Evolutionary conservation across 345 rosid genomes (phyloP).

Genomic region (Salix brachista): DNA sequence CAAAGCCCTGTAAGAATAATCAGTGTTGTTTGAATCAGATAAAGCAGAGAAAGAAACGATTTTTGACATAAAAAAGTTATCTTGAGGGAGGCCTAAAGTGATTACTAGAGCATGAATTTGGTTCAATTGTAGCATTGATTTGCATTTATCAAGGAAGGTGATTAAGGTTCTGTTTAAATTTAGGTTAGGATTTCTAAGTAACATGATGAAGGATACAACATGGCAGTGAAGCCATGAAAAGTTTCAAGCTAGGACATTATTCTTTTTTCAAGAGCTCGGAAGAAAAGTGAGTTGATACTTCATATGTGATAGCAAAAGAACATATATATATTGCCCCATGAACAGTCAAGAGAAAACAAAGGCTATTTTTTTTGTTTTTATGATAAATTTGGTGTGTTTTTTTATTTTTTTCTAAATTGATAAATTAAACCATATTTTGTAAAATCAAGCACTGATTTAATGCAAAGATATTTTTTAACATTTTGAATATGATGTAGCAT

Average conservation of each 20-base stretch:
- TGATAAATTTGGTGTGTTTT: no score
- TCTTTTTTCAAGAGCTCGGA: background rate
- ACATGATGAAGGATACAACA: conserved; percentile 39
- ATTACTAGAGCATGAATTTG: conserved; percentile 54
- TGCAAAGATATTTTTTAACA: no score
- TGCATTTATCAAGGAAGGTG: conserved; percentile 47
- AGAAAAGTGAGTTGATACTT: background rate
- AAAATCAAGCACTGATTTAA: no score
- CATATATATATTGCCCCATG: no score
- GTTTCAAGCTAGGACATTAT: background rate
- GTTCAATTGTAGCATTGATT: conserved; percentile 43
- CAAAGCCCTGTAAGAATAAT: conserved; percentile 47
- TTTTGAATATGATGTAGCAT: no score
- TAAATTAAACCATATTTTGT: no score
- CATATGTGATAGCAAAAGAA: background rate
- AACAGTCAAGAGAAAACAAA: no score
- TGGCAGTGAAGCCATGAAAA: background rate
- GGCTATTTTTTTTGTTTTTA: no score
- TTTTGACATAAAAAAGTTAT: conserved; percentile 41
- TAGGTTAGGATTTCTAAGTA: conserved; percentile 10
- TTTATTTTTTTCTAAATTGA: no score
- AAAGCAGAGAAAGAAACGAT: conserved; percentile 50
- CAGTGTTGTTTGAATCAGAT: conserved; percentile 40
- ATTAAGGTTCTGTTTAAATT: conserved; percentile 10
- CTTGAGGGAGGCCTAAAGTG: conserved; percentile 48